Conservation (phyloP, 345 rosid genomes). For the Brassica rapa region DNA sequence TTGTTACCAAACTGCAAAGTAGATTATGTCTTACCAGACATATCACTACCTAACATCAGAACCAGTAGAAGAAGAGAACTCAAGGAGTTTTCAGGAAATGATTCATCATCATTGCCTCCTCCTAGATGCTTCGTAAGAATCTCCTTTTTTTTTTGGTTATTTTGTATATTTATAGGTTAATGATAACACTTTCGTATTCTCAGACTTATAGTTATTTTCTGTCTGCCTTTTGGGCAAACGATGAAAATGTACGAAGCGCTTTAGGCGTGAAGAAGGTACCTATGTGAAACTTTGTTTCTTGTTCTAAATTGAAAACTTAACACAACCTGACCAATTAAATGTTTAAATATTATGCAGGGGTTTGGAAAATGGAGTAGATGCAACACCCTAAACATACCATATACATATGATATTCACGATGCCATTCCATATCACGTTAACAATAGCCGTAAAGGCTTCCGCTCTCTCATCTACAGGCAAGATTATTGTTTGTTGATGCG, state of each 20-base stretch:
- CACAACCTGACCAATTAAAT: background rate
- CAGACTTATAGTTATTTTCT: conserved; percentile 36
- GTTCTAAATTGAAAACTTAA: background rate
- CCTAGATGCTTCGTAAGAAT: conserved; percentile 34
- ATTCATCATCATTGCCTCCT: conserved; percentile 34
- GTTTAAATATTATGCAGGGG: conserved; percentile 21
- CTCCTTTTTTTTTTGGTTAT: background rate
- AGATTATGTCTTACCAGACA: conserved; percentile 1
- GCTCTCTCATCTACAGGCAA: conserved; percentile 41
- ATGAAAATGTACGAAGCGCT: conserved; percentile 41
- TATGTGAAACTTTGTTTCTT: background rate
- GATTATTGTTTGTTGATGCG: background rate
- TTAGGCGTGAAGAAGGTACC: conserved; percentile 38
- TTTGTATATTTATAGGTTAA: background rate
- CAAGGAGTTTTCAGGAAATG: conserved; percentile 24
- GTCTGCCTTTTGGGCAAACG: conserved; percentile 42
- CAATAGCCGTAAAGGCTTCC: conserved; percentile 34
- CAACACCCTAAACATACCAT: conserved; percentile 31
- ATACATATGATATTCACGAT: background rate
- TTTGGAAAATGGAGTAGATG: conserved; percentile 32
- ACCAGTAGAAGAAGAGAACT: conserved; percentile 23
- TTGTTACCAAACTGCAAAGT: conserved; percentile 33
- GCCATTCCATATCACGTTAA: conserved; percentile 24
- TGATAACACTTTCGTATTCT: background rate
- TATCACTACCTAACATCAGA: conserved; percentile 9